Base-by-base conservation (phyloP, 352 stramenopile species). In the Pythium sp. region DNA sequence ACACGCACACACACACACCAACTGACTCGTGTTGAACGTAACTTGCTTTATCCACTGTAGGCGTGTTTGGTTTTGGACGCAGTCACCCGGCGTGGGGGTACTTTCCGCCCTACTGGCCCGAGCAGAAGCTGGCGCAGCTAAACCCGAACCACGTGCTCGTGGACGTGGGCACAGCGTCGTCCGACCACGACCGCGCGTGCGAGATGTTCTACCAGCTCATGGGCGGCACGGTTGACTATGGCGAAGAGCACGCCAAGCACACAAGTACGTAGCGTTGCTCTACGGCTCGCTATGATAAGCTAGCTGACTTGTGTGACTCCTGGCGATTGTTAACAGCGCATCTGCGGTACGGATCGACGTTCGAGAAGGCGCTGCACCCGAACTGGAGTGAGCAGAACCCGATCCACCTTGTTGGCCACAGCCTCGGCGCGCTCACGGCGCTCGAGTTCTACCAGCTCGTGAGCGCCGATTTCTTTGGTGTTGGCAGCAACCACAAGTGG, bases 391-490 rank as follows among this genome's bases (percentile, higher is more conserved):
- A 69, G 3, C 34, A 69, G 3, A 79, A 89, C 47, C 82, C 86
- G 0, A 69, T 92, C 2, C 83, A 90, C 49, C 62, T 92, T 7
- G 36, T 91, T 18, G 84, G 81, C 20, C 84, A 91, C 67, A 90
- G 82, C 63, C 80, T 88, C 30, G 83, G 85, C 49, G 74, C 72
- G 14, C 88, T 81, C n/a, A 90, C 83, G 5, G 83, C 83, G 26
- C 71, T 93, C 24, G 83, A 93, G 62, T 67, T 93, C 30, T 90
- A 93, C 62, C 85, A 93, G 74, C 68, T 90, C 63, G 65, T 91
- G 5, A 80, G 78, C 47, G 55, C 72, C 5, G 81, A 91, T 68
- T 81, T 76, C 57, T 91, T 90, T 41, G 58, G 69, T 49, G 76
- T 91, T 18, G 78, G 81, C n/a, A 86, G 70, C 36, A 74, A 76